phyloP scores from a whole-genome alignment of 2,329 filamentous ascomycete species.

The Botryosphaeria dothidea region DNA sequence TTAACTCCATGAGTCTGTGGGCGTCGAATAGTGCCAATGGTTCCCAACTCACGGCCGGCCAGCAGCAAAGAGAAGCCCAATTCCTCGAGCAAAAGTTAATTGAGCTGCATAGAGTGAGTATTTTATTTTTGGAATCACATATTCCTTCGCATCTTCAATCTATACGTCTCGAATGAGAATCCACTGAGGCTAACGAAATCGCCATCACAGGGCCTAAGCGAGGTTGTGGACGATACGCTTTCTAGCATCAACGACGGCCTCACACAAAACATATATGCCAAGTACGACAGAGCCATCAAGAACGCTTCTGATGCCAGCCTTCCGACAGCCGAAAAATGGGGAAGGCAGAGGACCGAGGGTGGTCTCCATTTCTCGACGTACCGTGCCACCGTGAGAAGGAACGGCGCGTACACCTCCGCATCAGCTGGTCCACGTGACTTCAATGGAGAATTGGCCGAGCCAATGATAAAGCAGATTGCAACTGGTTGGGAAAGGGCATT shows the following conservation, averaged over 20 bases:
- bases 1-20: constrained; percentile 58
- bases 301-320: constrained; percentile 41
- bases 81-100: constrained; percentile 42
- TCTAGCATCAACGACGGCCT: constrained; percentile 43
- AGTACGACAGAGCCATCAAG: constrained; percentile 42
- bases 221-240: constrained; percentile 41
- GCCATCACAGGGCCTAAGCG: constrained; percentile 37
- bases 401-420: constrained; percentile 48
- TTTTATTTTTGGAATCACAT: no score
- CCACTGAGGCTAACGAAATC: neutral
- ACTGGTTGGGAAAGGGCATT: constrained; percentile 49
- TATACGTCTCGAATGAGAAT: no score
- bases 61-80: constrained; percentile 40
- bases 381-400: constrained; percentile 55
- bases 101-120: constrained; percentile 41
- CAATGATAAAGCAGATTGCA: constrained; percentile 42
- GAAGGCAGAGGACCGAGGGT: constrained; percentile 41
- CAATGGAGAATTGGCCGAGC: constrained; percentile 41
- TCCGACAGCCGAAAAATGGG: constrained; percentile 37
- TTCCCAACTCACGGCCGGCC: constrained; percentile 42
- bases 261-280: constrained; percentile 48
- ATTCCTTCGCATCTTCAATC: no score
- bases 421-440: constrained; percentile 43
- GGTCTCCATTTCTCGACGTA: constrained; percentile 57
- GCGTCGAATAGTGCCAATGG: constrained; percentile 45